These are phyloP conservation scores for Quercus wislizeni DNA, from an alignment of 306 rosid species.

Conservation along the genomic window DNA sequence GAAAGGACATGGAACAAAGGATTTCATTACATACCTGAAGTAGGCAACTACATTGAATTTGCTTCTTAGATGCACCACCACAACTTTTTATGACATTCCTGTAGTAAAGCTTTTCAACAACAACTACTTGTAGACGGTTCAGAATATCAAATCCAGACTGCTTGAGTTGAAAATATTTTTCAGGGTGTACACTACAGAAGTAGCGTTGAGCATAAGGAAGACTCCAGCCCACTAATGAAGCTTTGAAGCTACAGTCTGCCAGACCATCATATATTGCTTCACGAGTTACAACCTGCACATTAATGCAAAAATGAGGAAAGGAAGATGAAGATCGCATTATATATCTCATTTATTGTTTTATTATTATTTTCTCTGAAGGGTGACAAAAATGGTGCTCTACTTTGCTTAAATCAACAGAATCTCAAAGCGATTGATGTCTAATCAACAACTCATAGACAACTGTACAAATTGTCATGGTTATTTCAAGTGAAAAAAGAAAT, in stretches of 20 bases:
- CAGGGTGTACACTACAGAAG: conserved; percentile 45
- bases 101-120: conserved; percentile 74
- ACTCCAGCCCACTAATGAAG: conserved; percentile 72
- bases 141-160: conserved; percentile 56
- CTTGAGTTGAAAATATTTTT: conserved; percentile 63
- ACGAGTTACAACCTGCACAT: conserved; percentile 79
- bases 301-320: conserved; percentile 7
- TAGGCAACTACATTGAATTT: conserved; percentile 65
- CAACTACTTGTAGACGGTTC: conserved; percentile 55
- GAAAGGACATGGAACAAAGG: background rate
- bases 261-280: conserved; percentile 67
- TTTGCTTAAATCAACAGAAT: background rate
- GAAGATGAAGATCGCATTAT: background rate
- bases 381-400: background rate
- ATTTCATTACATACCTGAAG: conserved; percentile 54
- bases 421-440: background rate
- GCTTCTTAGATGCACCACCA: conserved; percentile 46
- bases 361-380: background rate
- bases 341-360: background rate
- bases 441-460: background rate
- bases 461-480: background rate
- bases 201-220: conserved; percentile 96
- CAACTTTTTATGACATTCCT: conserved; percentile 63
- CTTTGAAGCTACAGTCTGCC: conserved; percentile 51
- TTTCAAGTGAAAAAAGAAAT: background rate